Evolutionary conservation across 495 filamentous ascomycete species (phyloP).

Genomic region (Penicillium arizonense): DNA sequence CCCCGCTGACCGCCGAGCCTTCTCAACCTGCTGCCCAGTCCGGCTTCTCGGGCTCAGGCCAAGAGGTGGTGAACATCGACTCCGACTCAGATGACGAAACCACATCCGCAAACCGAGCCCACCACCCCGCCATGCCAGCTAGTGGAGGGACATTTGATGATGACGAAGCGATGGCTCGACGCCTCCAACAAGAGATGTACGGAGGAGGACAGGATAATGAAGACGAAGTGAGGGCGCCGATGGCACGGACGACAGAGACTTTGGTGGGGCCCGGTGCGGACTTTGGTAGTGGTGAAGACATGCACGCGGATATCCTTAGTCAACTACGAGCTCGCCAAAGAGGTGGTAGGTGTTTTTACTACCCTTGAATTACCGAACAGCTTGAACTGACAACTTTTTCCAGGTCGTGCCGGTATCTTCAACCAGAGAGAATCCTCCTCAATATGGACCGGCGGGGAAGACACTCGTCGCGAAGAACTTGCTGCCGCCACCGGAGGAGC

Average conservation of each 20-base stretch:
- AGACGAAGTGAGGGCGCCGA: constrained; percentile 81
- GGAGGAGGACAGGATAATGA: constrained; percentile 46
- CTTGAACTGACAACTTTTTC: constrained; percentile 8
- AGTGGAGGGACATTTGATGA: constrained; percentile 58
- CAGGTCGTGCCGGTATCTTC: constrained; percentile 73
- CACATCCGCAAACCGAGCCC: background rate
- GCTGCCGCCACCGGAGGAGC: constrained; percentile 69
- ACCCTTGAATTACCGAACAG: constrained; percentile 1
- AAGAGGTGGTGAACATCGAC: constrained; percentile 68
- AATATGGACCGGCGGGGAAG: constrained; percentile 70
- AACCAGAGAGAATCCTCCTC: constrained; percentile 68
- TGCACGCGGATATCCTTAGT: constrained; percentile 62
- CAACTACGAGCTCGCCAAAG: constrained; percentile 59
- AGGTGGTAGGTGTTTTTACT: constrained; percentile 32
- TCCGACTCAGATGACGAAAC: constrained; percentile 67
- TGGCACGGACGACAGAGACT: constrained; percentile 88
- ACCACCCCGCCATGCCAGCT: constrained; percentile 6
- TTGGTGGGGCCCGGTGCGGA: constrained; percentile 72
- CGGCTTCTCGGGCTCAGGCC: constrained; percentile 45
- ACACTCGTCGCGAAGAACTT: constrained; percentile 49
- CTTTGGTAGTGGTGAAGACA: constrained; percentile 56
- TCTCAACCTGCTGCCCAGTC: constrained; percentile 24
- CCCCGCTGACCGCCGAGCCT: constrained; percentile 43
- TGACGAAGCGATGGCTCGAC: constrained; percentile 89
- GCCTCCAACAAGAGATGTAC: constrained; percentile 91